Conservation (phyloP, 306 rosid species). For the Parietaria judaica region DNA sequence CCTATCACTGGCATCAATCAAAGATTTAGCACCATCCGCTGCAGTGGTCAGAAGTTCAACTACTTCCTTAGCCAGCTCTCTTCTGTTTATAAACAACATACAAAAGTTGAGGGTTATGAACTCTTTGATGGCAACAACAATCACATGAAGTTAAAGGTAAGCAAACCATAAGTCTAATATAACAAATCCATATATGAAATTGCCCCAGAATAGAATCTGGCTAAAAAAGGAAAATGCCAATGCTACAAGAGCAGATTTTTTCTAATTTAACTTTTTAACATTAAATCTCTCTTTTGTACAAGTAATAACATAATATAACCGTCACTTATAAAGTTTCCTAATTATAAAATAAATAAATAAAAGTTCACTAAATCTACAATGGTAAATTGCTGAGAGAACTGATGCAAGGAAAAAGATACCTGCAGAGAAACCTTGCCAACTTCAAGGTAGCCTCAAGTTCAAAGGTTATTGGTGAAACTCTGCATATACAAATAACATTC, state of each 20-base stretch:
- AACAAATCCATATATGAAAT: too few relatives aligned
- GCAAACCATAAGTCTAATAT: too few relatives aligned
- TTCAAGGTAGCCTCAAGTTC: constrained; percentile 98
- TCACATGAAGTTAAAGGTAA: not conserved
- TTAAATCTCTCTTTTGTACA: too few relatives aligned
- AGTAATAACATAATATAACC: not conserved
- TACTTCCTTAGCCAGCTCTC: constrained; percentile 89
- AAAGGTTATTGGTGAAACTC: constrained; percentile 95
- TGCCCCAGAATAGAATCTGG: too few relatives aligned
- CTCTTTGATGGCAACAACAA: too few relatives aligned
- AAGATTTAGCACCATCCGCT: constrained; percentile 94
- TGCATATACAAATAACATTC: constrained; percentile 29
- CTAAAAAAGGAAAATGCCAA: too few relatives aligned
- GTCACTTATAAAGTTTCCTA: not conserved
- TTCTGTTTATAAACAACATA: constrained; percentile 36
- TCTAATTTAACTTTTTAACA: too few relatives aligned
- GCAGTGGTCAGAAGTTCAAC: constrained; percentile 83
- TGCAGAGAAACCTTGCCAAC: constrained; percentile 92
- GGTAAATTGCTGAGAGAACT: not conserved
- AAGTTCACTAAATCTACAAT: not conserved
- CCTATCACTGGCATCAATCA: constrained; percentile 91
- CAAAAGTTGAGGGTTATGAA: not conserved
- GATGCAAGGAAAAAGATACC: constrained; percentile 34
- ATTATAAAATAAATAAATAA: not conserved
- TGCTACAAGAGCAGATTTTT: too few relatives aligned